Evolutionary conservation across 495 filamentous ascomycete species (phyloP).

Genomic region (Neurospora sp.): DNA sequence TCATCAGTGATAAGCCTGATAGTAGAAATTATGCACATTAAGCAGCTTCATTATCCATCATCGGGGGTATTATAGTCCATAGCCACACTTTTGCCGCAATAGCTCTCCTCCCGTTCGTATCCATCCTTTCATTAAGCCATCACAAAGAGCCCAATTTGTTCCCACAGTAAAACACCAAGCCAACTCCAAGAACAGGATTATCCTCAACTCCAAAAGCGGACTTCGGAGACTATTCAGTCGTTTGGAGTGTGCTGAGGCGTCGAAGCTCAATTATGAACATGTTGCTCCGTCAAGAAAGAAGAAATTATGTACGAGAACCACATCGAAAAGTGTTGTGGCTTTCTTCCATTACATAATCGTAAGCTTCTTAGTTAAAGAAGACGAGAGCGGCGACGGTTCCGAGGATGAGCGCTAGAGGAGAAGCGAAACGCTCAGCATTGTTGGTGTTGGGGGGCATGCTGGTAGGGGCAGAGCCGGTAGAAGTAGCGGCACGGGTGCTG

Average conservation of each 20-base stretch:
- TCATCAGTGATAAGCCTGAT: neutral
- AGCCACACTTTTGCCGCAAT: neutral
- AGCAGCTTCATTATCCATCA: neutral
- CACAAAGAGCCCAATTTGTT: neutral
- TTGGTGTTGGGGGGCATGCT: constrained; percentile 14
- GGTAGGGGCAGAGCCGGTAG: constrained; percentile 2
- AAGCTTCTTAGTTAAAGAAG: constrained; percentile 26
- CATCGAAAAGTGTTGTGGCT: neutral
- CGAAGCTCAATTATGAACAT: neutral
- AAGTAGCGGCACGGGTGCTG: neutral
- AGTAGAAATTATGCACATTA: neutral
- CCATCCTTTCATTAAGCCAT: neutral
- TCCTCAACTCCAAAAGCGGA: neutral
- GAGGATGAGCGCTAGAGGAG: constrained; percentile 26
- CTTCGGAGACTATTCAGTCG: neutral
- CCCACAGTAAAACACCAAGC: neutral
- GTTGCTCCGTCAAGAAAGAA: neutral
- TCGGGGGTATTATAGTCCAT: neutral
- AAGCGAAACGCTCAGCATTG: constrained; percentile 23
- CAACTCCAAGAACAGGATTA: neutral
- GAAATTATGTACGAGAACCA: neutral
- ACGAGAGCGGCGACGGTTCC: constrained; percentile 24
- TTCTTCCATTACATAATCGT: neutral
- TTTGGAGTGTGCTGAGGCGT: neutral
- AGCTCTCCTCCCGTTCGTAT: neutral